Evolutionary conservation across 257 asterid species (phyloP), one percentile per base, ranked within the genome.

Genomic region (Pogostemon cablin): DNA sequence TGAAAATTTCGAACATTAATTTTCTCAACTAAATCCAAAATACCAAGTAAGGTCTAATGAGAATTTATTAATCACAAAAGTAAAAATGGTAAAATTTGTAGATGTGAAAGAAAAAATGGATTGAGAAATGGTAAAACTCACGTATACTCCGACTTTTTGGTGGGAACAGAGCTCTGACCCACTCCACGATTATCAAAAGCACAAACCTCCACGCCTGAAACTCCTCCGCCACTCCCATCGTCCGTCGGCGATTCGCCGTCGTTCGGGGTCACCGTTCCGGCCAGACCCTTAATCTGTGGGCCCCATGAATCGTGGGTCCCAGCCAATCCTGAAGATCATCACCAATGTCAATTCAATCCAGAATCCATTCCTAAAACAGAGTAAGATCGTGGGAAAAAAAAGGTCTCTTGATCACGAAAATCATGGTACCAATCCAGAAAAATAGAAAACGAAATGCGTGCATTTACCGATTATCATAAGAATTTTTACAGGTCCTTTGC

Each of bases 121-220:
- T 48, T 5, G 5, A 2, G 17, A 3, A 54, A 6, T 54, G 37
- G 5, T 54, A 78, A 40, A 34, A 82, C 97, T 84, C 82, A 95
- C 99, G 95, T 85, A 20, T 95, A 95, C 57, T 91, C 88, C 0
- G 95, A 74, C 56, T 88, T 91, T 72, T 87, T 86, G 52, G 86
- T 83, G 62, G 99, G 98, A 57, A 95, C 78, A 50, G 98, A 88
- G 86, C 98, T 95, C 71, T 68, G 88, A 8, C 98, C 99, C 88
- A 95, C 80, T 72, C 99, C 98, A 25, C 99, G 96, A 74, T 95
- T 95, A 79, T 95, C 99, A 62, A 95, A 86, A 44, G 96, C 96
- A 67, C 98, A 95, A 42, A 95, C 93, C 86, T 95, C 93, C 72
- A 86, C 74, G 49, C 25, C 32, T 3, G 44, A 41, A 7, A 41